These are phyloP conservation scores for Leishmania tropica DNA, from an alignment of 208 protist species.

Conservation along the genomic window DNA sequence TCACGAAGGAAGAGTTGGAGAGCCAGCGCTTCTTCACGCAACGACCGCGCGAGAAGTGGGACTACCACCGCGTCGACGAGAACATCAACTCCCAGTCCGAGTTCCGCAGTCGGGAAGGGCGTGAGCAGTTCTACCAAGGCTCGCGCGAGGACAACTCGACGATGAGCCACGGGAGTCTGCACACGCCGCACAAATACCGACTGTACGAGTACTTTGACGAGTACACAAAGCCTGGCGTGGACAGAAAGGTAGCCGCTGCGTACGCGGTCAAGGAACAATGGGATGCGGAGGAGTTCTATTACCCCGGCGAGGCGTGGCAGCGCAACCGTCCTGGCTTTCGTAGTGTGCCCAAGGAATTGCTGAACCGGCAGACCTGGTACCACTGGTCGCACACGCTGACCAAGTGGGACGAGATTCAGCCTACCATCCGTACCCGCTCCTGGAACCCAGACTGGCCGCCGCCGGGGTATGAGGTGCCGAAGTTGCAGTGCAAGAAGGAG, in stretches of 20 bases:
- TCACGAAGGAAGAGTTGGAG: slow-evolving; percentile 81
- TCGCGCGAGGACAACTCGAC: slow-evolving; percentile 82
- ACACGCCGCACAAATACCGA: slow-evolving; percentile 83
- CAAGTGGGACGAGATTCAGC: slow-evolving; percentile 89
- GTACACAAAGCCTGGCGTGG: slow-evolving; percentile 84
- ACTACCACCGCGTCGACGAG: slow-evolving; percentile 89
- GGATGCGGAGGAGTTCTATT: slow-evolving; percentile 90
- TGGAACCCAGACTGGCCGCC: slow-evolving; percentile 91
- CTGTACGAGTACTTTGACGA: slow-evolving; percentile 92
- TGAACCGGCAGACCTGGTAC: slow-evolving; percentile 91
- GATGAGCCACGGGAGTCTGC: slow-evolving; percentile 59
- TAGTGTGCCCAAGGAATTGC: slow-evolving; percentile 85
- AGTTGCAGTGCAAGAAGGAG: slow-evolving; percentile 85
- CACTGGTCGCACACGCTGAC: slow-evolving; percentile 86
- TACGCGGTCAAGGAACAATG: slow-evolving; percentile 89
- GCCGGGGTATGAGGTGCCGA: slow-evolving; percentile 84
- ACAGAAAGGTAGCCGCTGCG: slow-evolving; percentile 75
- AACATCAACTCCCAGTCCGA: slow-evolving; percentile 88
- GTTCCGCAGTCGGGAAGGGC: slow-evolving; percentile 66
- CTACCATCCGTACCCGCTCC: slow-evolving; percentile 81
- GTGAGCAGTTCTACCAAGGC: slow-evolving; percentile 76
- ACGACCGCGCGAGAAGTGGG: slow-evolving; percentile 72
- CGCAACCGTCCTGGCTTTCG: slow-evolving; percentile 86
- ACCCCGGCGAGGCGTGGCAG: slow-evolving; percentile 87
- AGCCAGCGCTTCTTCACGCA: slow-evolving; percentile 71